Evolutionary conservation across 2,329 filamentous ascomycete species (phyloP).

Genomic region (Albifimbria verrucaria): DNA sequence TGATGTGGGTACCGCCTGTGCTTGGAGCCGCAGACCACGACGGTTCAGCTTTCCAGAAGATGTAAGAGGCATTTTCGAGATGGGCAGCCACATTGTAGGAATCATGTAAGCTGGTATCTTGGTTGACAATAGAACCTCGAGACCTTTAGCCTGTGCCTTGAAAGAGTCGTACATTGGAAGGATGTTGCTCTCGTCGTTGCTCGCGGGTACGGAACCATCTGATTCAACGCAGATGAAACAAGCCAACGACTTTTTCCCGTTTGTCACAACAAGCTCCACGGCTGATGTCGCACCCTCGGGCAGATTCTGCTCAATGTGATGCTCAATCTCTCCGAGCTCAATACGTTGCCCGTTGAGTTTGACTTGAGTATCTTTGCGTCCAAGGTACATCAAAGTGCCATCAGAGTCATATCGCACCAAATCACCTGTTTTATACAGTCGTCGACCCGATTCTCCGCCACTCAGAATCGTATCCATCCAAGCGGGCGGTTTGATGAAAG

Average conservation of each 20-base stretch:
- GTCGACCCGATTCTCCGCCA: constrained; percentile 8
- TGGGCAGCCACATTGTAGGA: constrained; percentile 5
- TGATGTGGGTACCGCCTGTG: constrained; percentile 1
- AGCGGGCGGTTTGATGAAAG: constrained; percentile 38
- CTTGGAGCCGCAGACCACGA: constrained; percentile 5
- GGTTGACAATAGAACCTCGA: constrained; percentile 1
- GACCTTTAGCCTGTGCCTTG: constrained; percentile 3
- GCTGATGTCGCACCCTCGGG: constrained; percentile 10
- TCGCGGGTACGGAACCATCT: constrained; percentile 2
- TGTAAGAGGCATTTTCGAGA: constrained; percentile 7
- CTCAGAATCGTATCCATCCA: constrained; percentile 27
- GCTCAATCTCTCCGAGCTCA: constrained; percentile 18
- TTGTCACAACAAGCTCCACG: constrained; percentile 13
- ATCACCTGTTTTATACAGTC: constrained; percentile 17
- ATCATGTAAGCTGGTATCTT: constrained; percentile 7
- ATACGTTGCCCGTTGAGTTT: constrained; percentile 19
- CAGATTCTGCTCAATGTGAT: constrained; percentile 6
- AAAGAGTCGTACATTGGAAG: constrained; percentile 4
- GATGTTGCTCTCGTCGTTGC: constrained; percentile 5
- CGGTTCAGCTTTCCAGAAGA: constrained; percentile 7
- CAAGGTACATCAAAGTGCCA: constrained; percentile 11
- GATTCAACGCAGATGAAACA: constrained; percentile 13
- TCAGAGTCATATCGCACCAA: constrained; percentile 12
- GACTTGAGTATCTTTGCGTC: constrained; percentile 18
- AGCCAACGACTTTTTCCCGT: constrained; percentile 13